Evolutionary conservation across 2,329 filamentous ascomycete genomes (phyloP).

Genomic region (Ophiostoma sp.): DNA sequence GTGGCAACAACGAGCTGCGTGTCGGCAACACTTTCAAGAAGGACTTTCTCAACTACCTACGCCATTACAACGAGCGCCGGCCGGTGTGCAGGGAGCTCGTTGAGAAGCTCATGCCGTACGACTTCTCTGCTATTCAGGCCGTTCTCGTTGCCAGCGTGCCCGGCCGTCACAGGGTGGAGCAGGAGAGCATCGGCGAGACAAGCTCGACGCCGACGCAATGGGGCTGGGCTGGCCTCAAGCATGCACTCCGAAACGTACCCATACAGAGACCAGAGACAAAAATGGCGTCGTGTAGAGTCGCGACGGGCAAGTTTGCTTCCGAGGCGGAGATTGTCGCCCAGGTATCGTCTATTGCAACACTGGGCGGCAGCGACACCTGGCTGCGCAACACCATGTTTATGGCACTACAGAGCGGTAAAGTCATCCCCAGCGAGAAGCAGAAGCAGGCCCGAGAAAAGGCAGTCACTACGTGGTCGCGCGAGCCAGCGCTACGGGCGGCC

Average conservation of each 20-base stretch:
- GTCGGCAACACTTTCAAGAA: conserved; percentile 56
- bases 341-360: conserved; percentile 75
- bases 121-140: conserved; percentile 65
- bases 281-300: neutral
- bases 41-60: conserved; percentile 68
- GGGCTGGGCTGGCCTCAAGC: conserved; percentile 68
- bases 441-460: neutral
- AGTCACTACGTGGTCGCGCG: neutral
- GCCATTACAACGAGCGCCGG: conserved; percentile 58
- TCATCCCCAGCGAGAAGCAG: conserved; percentile 18
- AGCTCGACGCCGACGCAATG: conserved; percentile 49
- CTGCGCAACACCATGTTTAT: conserved; percentile 59
- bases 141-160: conserved; percentile 76
- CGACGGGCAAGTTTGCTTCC: conserved; percentile 26
- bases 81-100: conserved; percentile 51
- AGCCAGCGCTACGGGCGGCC: conserved; percentile 14
- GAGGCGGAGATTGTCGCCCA: conserved; percentile 53
- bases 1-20: conserved; percentile 10
- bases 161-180: conserved; percentile 52
- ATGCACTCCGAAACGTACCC: conserved; percentile 53
- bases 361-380: conserved; percentile 68
- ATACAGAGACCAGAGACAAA: conserved; percentile 21
- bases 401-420: conserved; percentile 38
- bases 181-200: conserved; percentile 1
- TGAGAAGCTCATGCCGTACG: conserved; percentile 53